A percentile compares a stretch with the other conserved stretches of the same genome.
Conservation (phyloP, 1,284 basidiomycete species). For the Malassezia arunalokei region DNA sequence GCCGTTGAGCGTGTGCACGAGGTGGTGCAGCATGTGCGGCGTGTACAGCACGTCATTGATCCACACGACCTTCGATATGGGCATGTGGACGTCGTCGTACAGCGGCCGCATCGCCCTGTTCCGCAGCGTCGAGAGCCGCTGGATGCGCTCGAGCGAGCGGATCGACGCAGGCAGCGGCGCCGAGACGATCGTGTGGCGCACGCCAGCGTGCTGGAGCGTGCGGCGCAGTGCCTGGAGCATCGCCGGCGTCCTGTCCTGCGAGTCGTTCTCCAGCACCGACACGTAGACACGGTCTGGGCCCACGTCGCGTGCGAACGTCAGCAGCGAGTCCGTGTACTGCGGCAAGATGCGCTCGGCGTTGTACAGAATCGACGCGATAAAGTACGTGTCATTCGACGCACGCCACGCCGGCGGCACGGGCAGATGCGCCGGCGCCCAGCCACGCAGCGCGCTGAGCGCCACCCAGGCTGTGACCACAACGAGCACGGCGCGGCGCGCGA, state of each 20-base stretch:
- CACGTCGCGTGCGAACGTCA: slow-evolving; percentile 34
- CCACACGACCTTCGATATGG: slow-evolving; percentile 28
- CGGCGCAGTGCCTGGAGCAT: slow-evolving; percentile 48
- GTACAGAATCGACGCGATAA: slow-evolving; percentile 32
- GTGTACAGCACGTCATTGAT: slow-evolving; percentile 30
- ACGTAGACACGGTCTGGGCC: slow-evolving; percentile 53
- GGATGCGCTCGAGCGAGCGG: slow-evolving; percentile 20
- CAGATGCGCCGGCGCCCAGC: slow-evolving; percentile 1
- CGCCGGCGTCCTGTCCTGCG: slow-evolving; percentile 49
- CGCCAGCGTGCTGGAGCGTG: slow-evolving; percentile 30
- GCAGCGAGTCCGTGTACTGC: slow-evolving; percentile 19
- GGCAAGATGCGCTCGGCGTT: slow-evolving; percentile 30
- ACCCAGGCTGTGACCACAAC: neutral
- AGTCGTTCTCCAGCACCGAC: slow-evolving; percentile 55
- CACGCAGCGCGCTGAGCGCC: slow-evolving; percentile 2
- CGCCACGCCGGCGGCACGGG: neutral
- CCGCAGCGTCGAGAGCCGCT: slow-evolving; percentile 23
- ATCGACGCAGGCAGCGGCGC: slow-evolving; percentile 6
- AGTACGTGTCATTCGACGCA: slow-evolving; percentile 17
- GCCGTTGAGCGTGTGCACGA: slow-evolving; percentile 51
- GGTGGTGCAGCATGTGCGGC: slow-evolving; percentile 45
- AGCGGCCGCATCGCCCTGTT: slow-evolving; percentile 32
- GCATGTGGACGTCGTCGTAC: slow-evolving; percentile 11
- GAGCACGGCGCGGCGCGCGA: neutral
- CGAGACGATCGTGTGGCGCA: neutral